Evolutionary conservation across 2,329 filamentous ascomycete genomes (phyloP).

Genomic region (Phyllosticta citriasiana): DNA sequence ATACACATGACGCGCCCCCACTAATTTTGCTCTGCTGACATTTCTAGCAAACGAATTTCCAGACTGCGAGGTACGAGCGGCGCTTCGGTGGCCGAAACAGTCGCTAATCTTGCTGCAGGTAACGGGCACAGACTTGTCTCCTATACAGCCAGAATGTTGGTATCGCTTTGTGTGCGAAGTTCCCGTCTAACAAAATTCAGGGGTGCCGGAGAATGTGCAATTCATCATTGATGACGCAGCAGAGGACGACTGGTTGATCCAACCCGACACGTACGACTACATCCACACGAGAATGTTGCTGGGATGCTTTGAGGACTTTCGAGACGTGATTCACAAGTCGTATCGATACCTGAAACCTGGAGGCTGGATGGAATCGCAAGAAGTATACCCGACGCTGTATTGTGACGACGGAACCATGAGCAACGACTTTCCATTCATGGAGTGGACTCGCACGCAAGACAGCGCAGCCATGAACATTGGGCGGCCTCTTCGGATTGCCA

Average conservation of each 20-base stretch:
- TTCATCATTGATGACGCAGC: slow-evolving; percentile 65
- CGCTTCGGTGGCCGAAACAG: not conserved
- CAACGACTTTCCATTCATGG: slow-evolving; percentile 35
- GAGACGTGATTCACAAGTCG: slow-evolving; percentile 42
- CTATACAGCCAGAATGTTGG: slow-evolving; percentile 30
- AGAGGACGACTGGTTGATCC: slow-evolving; percentile 47
- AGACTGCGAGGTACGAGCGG: slow-evolving; percentile 20
- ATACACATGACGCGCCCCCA: slow-evolving; percentile 10
- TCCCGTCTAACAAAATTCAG: slow-evolving; percentile 10
- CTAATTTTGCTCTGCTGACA: slow-evolving; percentile 14
- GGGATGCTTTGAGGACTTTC: slow-evolving; percentile 49
- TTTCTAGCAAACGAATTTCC: slow-evolving; percentile 24
- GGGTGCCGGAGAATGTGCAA: slow-evolving; percentile 59
- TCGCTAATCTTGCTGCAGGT: slow-evolving; percentile 22
- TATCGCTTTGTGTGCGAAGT: not conserved
- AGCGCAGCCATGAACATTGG: slow-evolving; percentile 37
- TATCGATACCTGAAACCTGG: slow-evolving; percentile 47
- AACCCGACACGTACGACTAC: slow-evolving; percentile 43
- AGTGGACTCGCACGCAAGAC: slow-evolving; percentile 36
- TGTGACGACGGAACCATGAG: slow-evolving; percentile 47
- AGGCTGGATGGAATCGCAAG: slow-evolving; percentile 39
- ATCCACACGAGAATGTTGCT: slow-evolving; percentile 51
- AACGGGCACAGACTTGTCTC: slow-evolving; percentile 32
- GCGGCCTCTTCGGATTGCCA: slow-evolving; percentile 42
- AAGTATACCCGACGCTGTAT: slow-evolving; percentile 34